Evolutionary conservation across 176 grass and related monocot genomes (phyloP).

Genomic region (Zea mays): DNA sequence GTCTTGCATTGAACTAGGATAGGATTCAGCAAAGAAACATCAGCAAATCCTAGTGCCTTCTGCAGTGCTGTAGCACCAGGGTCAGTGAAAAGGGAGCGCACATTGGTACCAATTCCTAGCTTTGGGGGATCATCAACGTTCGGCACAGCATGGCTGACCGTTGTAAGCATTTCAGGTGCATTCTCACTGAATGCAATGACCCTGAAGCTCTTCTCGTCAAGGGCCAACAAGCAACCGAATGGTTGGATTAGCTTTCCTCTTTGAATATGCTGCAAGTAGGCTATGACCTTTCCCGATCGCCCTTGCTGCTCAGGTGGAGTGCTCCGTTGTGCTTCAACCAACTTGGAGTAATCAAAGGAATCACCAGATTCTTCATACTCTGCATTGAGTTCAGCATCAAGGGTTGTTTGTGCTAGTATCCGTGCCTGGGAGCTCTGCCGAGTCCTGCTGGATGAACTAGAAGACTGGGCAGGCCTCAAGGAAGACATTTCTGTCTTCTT

Average conservation of each 20-base stretch:
- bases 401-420: conserved; percentile 79
- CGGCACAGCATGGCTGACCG: conserved; percentile 68
- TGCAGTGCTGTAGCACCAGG: conserved; percentile 65
- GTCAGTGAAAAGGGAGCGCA: conserved; percentile 70
- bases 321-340: conserved; percentile 50
- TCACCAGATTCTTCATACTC: conserved; percentile 80
- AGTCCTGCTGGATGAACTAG: conserved; percentile 52
- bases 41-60: conserved; percentile 70
- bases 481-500: conserved; percentile 60
- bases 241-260: conserved; percentile 73
- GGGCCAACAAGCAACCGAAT: conserved; percentile 80
- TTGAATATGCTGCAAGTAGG: conserved; percentile 90
- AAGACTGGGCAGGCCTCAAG: conserved; percentile 48
- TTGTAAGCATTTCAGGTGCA: conserved; percentile 85
- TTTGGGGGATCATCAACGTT: conserved; percentile 54
- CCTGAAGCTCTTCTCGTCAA: conserved; percentile 78
- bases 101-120: conserved; percentile 70
- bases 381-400: conserved; percentile 79
- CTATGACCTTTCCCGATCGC: conserved; percentile 68
- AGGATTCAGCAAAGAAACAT: conserved; percentile 87
- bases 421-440: conserved; percentile 59
- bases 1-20: conserved; percentile 81
- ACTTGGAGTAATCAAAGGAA: conserved; percentile 82
- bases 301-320: conserved; percentile 26
- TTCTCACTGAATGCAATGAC: conserved; percentile 78